Evolutionary conservation across 208 protist genomes (phyloP).

Genomic region (Trichomonas gallinae): DNA sequence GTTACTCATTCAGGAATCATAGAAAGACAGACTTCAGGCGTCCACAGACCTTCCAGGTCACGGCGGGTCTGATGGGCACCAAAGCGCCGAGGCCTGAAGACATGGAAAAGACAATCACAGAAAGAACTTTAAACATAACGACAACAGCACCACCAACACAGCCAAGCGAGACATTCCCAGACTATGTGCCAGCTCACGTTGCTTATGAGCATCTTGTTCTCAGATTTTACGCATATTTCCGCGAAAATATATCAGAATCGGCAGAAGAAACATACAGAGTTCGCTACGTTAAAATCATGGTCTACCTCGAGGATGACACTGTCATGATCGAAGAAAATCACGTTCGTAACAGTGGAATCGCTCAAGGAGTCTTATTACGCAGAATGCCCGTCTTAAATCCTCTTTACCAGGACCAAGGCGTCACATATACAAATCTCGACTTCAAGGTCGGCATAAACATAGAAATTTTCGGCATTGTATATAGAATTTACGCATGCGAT

Average conservation of each 20-base stretch:
- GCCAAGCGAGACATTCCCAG: not conserved
- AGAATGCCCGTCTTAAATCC: constrained; percentile 35
- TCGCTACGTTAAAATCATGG: constrained; percentile 69
- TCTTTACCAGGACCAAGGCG: not conserved
- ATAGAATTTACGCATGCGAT: constrained; percentile 5
- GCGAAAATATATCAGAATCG: constrained; percentile 71
- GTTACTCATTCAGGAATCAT: not conserved
- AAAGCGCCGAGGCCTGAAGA: not conserved
- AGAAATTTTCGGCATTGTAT: not conserved
- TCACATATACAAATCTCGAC: not conserved
- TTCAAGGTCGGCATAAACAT: not conserved
- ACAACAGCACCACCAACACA: not conserved
- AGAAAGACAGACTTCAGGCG: not conserved
- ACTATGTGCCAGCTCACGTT: constrained; percentile 9
- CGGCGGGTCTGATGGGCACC: not conserved
- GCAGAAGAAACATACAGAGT: constrained; percentile 62
- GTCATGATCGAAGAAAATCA: constrained; percentile 69
- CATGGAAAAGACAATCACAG: not conserved
- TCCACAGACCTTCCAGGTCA: not conserved
- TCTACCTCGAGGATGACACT: constrained; percentile 75
- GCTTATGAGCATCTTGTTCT: constrained; percentile 51
- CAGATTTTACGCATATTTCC: constrained; percentile 78
- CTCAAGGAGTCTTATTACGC: constrained; percentile 61
- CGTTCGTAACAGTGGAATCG: constrained; percentile 72
- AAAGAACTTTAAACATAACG: not conserved